phyloP scores from a whole-genome alignment of 2,329 filamentous ascomycete genomes.

The Diplodia seriata region DNA sequence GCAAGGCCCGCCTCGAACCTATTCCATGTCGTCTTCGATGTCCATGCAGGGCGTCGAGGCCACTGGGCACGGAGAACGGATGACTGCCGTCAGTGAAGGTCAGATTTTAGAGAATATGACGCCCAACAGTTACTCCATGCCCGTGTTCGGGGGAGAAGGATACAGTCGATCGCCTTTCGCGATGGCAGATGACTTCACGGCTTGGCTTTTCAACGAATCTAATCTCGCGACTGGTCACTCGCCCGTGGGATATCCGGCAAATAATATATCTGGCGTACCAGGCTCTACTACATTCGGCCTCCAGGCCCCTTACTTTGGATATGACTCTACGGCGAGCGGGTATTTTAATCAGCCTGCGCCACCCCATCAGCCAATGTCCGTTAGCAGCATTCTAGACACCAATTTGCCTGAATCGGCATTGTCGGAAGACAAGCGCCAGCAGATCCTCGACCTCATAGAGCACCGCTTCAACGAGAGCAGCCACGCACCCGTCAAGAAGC shows the following conservation, averaged over 20 bases:
- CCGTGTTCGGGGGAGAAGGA: conserved; percentile 84
- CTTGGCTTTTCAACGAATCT: conserved; percentile 79
- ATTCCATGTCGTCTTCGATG: conserved; percentile 17
- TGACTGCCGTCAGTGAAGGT: conserved; percentile 47
- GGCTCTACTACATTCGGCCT: conserved; percentile 51
- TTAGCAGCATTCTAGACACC: conserved; percentile 83
- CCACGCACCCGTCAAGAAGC: conserved; percentile 73
- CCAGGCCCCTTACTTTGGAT: conserved; percentile 59
- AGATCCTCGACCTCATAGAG: conserved; percentile 81
- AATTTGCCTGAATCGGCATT: conserved; percentile 79
- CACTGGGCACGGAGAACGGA: conserved; percentile 43
- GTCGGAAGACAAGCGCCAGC: conserved; percentile 85
- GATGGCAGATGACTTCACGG: conserved; percentile 86
- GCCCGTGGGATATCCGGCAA: conserved; percentile 47
- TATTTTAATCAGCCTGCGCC: conserved; percentile 58
- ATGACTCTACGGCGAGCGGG: conserved; percentile 57
- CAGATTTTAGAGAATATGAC: conserved; percentile 55
- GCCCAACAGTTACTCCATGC: conserved; percentile 68
- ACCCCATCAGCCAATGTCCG: conserved; percentile 84
- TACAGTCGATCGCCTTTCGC: conserved; percentile 87
- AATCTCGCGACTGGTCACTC: conserved; percentile 53
- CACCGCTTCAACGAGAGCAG: conserved; percentile 82
- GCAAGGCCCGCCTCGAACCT: conserved; percentile 36
- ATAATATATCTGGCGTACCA: conserved; percentile 47
- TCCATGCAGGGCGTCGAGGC: conserved; percentile 50